Evolutionary conservation across 768 basidiomycete species (phyloP).

Genomic region (Cystofilobasidium macerans): DNA sequence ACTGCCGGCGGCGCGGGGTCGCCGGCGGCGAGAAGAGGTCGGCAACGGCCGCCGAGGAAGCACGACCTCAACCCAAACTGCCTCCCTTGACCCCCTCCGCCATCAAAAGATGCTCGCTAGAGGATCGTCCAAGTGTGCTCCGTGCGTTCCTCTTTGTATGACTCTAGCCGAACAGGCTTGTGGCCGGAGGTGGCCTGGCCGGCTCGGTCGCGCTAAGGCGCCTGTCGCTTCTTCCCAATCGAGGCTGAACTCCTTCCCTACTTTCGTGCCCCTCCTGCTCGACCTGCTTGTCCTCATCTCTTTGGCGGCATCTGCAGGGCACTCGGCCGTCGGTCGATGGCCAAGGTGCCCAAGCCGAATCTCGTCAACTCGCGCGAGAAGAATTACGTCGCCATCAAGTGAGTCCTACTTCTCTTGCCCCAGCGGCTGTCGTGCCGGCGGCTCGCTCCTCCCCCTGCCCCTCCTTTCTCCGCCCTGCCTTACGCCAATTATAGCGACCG

Average conservation of each 20-base stretch:
- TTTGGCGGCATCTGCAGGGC: not conserved
- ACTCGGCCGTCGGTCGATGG: slow-evolving; percentile 2
- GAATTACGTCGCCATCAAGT: slow-evolving; percentile 23
- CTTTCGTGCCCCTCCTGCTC: not conserved
- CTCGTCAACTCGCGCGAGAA: slow-evolving; percentile 14
- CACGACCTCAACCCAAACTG: not conserved
- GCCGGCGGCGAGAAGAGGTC: too few species aligned
- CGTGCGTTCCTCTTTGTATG: not conserved
- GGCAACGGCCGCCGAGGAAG: too few species aligned
- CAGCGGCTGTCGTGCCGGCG: not conserved
- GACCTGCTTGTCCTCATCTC: not conserved
- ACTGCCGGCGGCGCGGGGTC: too few species aligned
- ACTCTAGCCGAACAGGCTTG: not conserved
- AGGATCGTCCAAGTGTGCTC: not conserved
- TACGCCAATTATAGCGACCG: not conserved
- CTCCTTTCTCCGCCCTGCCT: not conserved
- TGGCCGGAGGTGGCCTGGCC: not conserved
- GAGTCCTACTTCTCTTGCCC: not conserved
- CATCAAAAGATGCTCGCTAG: not conserved
- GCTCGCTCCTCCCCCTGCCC: not conserved
- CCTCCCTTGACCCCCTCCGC: not conserved
- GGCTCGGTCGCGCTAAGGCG: not conserved
- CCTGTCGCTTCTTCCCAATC: not conserved
- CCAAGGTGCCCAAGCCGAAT: slow-evolving; percentile 8
- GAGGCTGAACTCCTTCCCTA: not conserved